phyloP scores from a whole-genome alignment of 441 rosid species.

The Erodium texanum region DNA sequence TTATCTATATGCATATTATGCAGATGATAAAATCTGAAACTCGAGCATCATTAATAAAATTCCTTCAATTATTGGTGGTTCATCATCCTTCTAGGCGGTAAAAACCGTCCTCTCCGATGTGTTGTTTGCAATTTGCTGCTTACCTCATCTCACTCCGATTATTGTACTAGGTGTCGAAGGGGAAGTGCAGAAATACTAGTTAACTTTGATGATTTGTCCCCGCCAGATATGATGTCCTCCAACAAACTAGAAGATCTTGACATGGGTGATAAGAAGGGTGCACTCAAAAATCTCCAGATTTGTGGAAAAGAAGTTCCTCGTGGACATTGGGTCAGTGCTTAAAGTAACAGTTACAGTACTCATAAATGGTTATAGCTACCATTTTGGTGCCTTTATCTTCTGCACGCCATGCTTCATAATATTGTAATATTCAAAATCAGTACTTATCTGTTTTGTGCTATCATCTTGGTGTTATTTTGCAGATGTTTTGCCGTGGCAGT shows the following conservation, averaged over 20 bases:
- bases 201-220: constrained; percentile 67
- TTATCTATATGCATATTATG: constrained; percentile 16
- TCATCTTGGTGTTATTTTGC: constrained; percentile 18
- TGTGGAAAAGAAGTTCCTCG: constrained; percentile 96
- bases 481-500: constrained; percentile 99
- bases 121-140: constrained; percentile 20
- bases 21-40: constrained; percentile 73
- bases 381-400: no score
- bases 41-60: constrained; percentile 65
- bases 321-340: constrained; percentile 75
- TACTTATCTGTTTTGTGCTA: background rate
- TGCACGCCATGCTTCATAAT: no score
- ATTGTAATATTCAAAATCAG: background rate
- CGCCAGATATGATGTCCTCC: constrained; percentile 38
- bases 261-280: constrained; percentile 26
- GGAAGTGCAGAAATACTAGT: constrained; percentile 85
- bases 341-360: background rate
- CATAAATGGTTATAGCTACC: no score
- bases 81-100: constrained; percentile 95
- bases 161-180: constrained; percentile 68
- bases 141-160: constrained; percentile 25
- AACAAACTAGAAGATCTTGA: constrained; percentile 25
- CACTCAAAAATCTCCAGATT: constrained; percentile 42
- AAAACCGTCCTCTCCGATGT: constrained; percentile 11
- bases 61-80: constrained; percentile 72